Base-by-base conservation (phyloP, 352 stramenopile genomes). In the Globisporangium iwayamae region DNA sequence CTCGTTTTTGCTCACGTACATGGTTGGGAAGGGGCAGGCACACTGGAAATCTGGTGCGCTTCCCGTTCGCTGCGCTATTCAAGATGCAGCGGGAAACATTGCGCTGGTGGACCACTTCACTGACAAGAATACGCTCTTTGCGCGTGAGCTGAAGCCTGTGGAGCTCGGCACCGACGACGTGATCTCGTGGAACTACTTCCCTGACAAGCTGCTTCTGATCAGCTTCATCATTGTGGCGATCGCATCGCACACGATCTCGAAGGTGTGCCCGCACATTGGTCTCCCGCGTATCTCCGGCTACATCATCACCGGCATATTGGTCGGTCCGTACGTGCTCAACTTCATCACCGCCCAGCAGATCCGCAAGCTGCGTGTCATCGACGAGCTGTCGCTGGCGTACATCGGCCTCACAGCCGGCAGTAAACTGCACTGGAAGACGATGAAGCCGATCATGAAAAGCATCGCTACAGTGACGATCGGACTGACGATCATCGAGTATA, bases 241-340 rank as follows among this genome's bases (percentile, higher is more conserved):
- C 46, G 75, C 81, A 3, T 88, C 78, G 11, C 78, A 88, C 53
- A 74, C 74, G 38, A 87, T 90, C 59, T 81, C 78, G 9, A 76
- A 85, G 62, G 68, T 85, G 10, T 88, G 73, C 60, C 81, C 81
- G 6, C 73, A 81, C 56, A 61, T 90, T 25, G 81, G 81, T 2
- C 64, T 90, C 6, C 81, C 81, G 2, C 79, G 72, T 7, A 90
- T 90, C 64, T 83, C 81, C 7, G 81, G 81, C 7, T 90, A 90
- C 60, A 75, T 90, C 36, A 59, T 83, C 36, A 90, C 79, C 2
- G 81, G 81, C 8, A 84, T 90, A 28, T 39, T 90, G 18, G 74
- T 83, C 4, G 81, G 81, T n/a, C 81, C 81, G 25, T 89, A 86
- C 60, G 78, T 87, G 36, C 66, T 89, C 25, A 82, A 83, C 28